Conservation (phyloP, 148 eudicot species). For the Rheum nobile region DNA sequence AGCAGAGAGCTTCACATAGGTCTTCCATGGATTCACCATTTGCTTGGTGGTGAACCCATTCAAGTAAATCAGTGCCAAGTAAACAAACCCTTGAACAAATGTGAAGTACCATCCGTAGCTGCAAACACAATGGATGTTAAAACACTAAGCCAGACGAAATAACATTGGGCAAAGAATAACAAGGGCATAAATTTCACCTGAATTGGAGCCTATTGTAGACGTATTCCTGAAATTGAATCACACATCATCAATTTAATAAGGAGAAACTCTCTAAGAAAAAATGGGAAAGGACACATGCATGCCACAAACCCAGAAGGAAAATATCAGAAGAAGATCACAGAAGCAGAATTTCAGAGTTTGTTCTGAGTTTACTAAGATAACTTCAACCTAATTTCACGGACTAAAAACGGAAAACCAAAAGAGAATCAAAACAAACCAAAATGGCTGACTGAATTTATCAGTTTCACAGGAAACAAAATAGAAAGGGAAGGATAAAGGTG, state of each 20-base stretch:
- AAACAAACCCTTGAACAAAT: slow-evolving; percentile 89
- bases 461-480: not conserved
- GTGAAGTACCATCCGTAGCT: slow-evolving; percentile 99
- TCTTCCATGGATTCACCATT: slow-evolving; percentile 97
- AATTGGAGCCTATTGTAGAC: slow-evolving; percentile 1
- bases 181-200: not conserved
- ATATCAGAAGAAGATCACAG: not conserved
- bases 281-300: not conserved
- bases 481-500: not conserved
- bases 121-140: not conserved
- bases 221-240: not conserved
- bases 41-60: slow-evolving; percentile 87
- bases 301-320: not conserved
- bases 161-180: not conserved
- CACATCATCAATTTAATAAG: not conserved
- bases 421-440: not conserved
- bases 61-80: slow-evolving; percentile 49
- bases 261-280: not conserved
- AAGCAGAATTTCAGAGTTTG: not conserved
- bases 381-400: not conserved
- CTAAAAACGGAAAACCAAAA: not conserved
- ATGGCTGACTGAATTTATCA: not conserved
- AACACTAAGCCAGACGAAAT: not conserved
- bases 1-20: slow-evolving; percentile 71
- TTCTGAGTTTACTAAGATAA: not conserved